Evolutionary conservation across 148 eudicot genomes (phyloP).

Genomic region (Rhododendron griersonianum): DNA sequence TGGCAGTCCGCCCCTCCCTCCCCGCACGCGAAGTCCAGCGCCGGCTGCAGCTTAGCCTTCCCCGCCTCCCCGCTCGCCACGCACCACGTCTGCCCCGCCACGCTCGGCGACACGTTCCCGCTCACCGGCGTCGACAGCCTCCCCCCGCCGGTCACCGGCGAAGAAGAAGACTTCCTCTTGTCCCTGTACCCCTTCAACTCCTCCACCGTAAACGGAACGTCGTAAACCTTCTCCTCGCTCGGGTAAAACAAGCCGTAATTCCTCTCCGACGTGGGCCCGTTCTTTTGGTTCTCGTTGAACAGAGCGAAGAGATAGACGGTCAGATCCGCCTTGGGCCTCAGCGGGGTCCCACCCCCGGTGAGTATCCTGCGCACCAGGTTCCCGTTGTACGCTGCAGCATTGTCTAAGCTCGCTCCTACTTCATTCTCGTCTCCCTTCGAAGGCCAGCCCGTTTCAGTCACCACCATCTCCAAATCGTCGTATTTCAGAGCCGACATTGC

Average conservation of each 20-base stretch:
- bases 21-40: conserved; percentile 88
- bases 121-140: conserved; percentile 13
- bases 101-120: conserved; percentile 13
- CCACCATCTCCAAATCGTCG: conserved; percentile 57
- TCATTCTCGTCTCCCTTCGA: conserved; percentile 77
- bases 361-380: conserved; percentile 55
- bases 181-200: conserved; percentile 35
- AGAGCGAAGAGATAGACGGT: conserved; percentile 76
- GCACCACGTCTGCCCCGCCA: conserved; percentile 69
- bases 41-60: conserved; percentile 66
- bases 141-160: background rate
- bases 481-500: conserved; percentile 69
- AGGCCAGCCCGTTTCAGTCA: conserved; percentile 94
- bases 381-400: conserved; percentile 83
- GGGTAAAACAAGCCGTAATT: conserved; percentile 93
- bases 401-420: conserved; percentile 56
- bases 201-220: conserved; percentile 54
- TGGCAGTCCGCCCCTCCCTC: conserved; percentile 85
- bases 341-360: conserved; percentile 83
- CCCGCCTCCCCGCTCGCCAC: conserved; percentile 62
- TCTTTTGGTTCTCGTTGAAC: conserved; percentile 79
- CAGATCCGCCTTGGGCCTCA: conserved; percentile 59
- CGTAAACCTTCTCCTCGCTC: conserved; percentile 52
- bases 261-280: conserved; percentile 74
- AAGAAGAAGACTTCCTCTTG: background rate